These are phyloP conservation scores for Chrysanthemum lavandulifolium DNA, from an alignment of 129 eudicot species.

Conservation along the genomic window DNA sequence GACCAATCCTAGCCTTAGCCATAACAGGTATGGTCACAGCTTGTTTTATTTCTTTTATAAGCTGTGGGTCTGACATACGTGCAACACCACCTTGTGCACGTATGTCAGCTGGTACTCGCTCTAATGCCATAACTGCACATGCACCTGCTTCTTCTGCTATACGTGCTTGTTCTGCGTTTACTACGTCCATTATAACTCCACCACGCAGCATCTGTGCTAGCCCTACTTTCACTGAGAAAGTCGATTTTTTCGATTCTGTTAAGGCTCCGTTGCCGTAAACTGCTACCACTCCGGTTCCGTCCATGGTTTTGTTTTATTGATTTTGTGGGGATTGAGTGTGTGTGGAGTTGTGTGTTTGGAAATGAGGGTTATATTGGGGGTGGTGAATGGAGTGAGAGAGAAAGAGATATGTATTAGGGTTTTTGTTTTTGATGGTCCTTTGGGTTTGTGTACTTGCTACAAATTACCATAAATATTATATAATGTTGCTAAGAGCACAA, in stretches of 20 bases:
- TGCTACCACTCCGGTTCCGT: conserved; percentile 49
- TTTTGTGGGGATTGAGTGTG: too few species aligned
- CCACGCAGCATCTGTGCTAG: conserved; percentile 57
- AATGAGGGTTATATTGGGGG: too few species aligned
- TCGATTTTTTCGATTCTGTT: conserved; percentile 37
- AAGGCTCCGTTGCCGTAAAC: conserved; percentile 53
- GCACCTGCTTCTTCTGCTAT: conserved; percentile 58
- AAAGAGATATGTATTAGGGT: too few species aligned
- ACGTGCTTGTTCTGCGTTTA: conserved; percentile 51
- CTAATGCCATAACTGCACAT: conserved; percentile 52
- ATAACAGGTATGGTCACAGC: conserved; percentile 50
- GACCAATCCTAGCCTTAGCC: conserved; percentile 54
- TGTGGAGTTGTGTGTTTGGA: too few species aligned
- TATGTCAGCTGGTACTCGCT: conserved; percentile 54
- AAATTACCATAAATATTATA: too few species aligned
- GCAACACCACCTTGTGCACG: conserved; percentile 51
- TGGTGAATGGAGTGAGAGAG: too few species aligned
- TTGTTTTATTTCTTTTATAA: conserved; percentile 49
- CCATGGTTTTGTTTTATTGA: conserved; percentile 20
- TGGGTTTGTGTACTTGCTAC: too few species aligned
- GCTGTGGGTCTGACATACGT: conserved; percentile 50
- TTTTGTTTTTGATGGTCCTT: too few species aligned
- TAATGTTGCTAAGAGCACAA: too few species aligned
- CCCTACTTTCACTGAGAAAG: conserved; percentile 51
- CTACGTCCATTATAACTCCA: conserved; percentile 55